Base-by-base conservation (phyloP, 345 rosid genomes). In the Populus davidiana region DNA sequence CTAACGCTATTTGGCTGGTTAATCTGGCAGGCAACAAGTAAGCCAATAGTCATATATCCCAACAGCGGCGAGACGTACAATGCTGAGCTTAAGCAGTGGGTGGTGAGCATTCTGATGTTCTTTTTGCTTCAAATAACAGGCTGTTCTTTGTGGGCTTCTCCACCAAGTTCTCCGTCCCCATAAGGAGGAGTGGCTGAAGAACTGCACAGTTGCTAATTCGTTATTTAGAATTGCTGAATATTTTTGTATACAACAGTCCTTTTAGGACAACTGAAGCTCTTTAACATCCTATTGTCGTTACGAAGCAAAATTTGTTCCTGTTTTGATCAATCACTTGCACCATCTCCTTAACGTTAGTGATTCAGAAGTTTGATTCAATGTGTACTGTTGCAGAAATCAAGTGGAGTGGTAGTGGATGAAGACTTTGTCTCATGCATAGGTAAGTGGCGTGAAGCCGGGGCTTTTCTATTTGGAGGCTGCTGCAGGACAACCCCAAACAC, bases 401-500 rank as follows among this genome's bases (percentile, higher is more conserved):
- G 75, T 33, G 96, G 90, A 76, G 86, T 72, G 31, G 70, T 77
- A 31, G 70, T 75, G 31, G 94, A 91, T 69, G 97, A 90, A 70
- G 97, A 88, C 70, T 94, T 91, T 56, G 96, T 92, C 77, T 89
- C 98, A 18, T 89, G 85, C 70, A 81, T 94, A 36, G 80, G 83
- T 25, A 88, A 81, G 74, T 94, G 97, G 98, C 76, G 77, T 2
- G 90, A 92, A 0, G 97, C 89, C 0, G 97, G 98, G 2, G 97
- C 94, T 4, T 87, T 87, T 39, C 82, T 94, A 13, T 87, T 91
- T 25, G 98, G 98, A 59, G 97, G 98, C 25, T 94, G 98, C 86
- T 94, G 98, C 82, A 85, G 97, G 80, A 93, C 98, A 38, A 91
- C 97, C 69, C 97, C 98, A 63, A 87, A 84, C 67, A 94, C 97